phyloP scores from a whole-genome alignment of 2,329 filamentous ascomycete species.

The Fusarium beomiforme region DNA sequence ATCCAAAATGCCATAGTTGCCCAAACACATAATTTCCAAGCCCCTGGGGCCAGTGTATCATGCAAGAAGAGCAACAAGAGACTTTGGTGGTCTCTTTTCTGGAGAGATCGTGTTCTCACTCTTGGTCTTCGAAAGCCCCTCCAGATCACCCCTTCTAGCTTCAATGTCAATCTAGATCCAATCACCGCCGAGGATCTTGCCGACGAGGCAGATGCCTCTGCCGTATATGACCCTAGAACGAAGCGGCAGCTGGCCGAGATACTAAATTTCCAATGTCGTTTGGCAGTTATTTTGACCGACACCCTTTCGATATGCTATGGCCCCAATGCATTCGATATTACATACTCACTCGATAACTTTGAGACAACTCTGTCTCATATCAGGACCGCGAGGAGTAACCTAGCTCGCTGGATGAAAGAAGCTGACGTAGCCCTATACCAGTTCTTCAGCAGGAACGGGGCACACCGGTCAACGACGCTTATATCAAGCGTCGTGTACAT shows the following conservation, averaged over 20 bases:
- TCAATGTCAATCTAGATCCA: not conserved
- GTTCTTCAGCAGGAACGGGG: not conserved
- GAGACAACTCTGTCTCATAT: not conserved
- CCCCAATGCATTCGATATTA: not conserved
- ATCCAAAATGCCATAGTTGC: constrained; percentile 30
- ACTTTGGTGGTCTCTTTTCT: constrained; percentile 25
- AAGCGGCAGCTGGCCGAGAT: constrained; percentile 1
- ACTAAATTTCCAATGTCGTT: not conserved
- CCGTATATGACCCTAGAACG: not conserved
- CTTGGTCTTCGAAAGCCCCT: constrained; percentile 2
- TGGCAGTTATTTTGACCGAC: constrained; percentile 7
- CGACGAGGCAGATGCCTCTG: not conserved
- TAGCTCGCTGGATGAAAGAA: not conserved
- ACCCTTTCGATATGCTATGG: constrained; percentile 10
- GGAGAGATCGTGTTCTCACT: constrained; percentile 12
- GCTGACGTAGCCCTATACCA: not conserved
- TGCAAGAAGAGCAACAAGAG: constrained; percentile 9
- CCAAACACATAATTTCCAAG: constrained; percentile 25
- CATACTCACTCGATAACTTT: constrained; percentile 5
- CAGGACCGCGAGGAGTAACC: not conserved
- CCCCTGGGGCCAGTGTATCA: not conserved
- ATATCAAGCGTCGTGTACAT: constrained; percentile 28
- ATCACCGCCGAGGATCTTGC: not conserved
- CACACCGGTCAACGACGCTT: constrained; percentile 5
- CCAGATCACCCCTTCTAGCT: constrained; percentile 11